These are phyloP conservation scores for Coemansia sp. DNA, from an alignment of 192 early-diverging fungal genomes.

Conservation along the genomic window DNA sequence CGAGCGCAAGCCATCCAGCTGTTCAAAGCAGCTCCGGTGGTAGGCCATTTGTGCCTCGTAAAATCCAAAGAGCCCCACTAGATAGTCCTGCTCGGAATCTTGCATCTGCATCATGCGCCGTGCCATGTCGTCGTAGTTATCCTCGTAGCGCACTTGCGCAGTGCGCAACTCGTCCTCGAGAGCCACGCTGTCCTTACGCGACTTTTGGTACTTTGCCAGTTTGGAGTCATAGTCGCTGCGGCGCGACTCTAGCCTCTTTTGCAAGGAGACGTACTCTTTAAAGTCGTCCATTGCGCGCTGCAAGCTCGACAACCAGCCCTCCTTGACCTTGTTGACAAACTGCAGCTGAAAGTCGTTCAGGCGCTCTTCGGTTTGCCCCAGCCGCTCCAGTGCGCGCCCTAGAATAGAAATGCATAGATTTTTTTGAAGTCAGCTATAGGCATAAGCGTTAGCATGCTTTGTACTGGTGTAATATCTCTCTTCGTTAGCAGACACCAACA, in stretches of 20 bases:
- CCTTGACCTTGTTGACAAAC: conserved; percentile 54
- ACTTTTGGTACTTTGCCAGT: conserved; percentile 78
- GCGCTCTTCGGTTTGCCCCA: conserved; percentile 53
- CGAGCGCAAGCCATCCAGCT: conserved; percentile 27
- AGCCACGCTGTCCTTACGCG: conserved; percentile 86
- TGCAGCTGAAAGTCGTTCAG: conserved; percentile 42
- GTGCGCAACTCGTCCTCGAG: conserved; percentile 87
- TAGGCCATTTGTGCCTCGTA: conserved; percentile 47
- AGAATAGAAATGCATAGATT: no score
- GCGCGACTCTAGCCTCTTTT: conserved; percentile 83
- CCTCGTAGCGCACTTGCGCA: conserved; percentile 90
- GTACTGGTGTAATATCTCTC: no score
- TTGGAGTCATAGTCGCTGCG: conserved; percentile 92
- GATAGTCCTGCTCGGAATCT: conserved; percentile 68
- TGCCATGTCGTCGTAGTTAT: conserved; percentile 71
- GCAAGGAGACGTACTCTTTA: conserved; percentile 56
- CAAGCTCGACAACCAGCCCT: conserved; percentile 45
- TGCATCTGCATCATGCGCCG: conserved; percentile 78
- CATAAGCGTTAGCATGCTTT: neutral
- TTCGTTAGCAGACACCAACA: no score
- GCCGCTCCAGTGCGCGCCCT: conserved; percentile 45
- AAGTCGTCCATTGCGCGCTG: conserved; percentile 52
- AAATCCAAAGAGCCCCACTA: conserved; percentile 52
- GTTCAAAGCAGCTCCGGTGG: conserved; percentile 33
- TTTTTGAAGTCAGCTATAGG: no score